Percentiles rank a stretch among this genome's conserved stretches.
phyloP scores from a whole-genome alignment of 148 eudicot genomes.

The Camellia japonica region DNA sequence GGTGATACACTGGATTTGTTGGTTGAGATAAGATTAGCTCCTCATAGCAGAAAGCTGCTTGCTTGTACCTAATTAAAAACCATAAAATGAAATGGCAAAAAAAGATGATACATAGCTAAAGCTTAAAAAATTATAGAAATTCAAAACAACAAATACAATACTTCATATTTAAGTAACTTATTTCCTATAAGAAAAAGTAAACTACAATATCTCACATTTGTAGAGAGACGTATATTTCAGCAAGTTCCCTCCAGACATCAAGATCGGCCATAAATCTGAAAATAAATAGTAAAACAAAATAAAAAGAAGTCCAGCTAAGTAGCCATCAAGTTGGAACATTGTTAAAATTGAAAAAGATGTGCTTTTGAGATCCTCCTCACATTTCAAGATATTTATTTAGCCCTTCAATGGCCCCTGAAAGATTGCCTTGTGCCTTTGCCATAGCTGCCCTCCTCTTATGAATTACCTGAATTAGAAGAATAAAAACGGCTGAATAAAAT shows the following conservation, averaged over 20 bases:
- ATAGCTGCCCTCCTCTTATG: constrained; percentile 83
- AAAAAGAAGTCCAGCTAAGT: constrained; percentile 1
- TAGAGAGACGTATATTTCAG: constrained; percentile 78
- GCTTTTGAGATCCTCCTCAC: constrained; percentile 42
- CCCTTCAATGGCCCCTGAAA: constrained; percentile 65
- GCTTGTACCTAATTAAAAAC: constrained; percentile 73
- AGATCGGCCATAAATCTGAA: constrained; percentile 97
- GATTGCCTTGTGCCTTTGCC: constrained; percentile 90
- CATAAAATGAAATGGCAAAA: neutral
- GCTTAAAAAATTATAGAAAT: neutral
- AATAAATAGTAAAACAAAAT: neutral
- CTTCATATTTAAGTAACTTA: neutral
- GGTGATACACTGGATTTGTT: constrained; percentile 73
- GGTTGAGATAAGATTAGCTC: constrained; percentile 92
- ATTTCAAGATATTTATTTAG: constrained; percentile 81
- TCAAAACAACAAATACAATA: neutral
- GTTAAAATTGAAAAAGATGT: neutral
- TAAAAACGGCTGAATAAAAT: constrained; percentile 1
- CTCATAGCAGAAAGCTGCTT: constrained; percentile 98
- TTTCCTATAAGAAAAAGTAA: neutral
- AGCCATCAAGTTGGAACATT: neutral
- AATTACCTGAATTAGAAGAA: constrained; percentile 48
- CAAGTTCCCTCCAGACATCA: constrained; percentile 99
- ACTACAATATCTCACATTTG: constrained; percentile 68
- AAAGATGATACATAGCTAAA: neutral